Evolutionary conservation across 2,329 filamentous ascomycete species (phyloP), one percentile per base, ranked within the genome.

Genomic region (Pseudogymnoascus sp.): DNA sequence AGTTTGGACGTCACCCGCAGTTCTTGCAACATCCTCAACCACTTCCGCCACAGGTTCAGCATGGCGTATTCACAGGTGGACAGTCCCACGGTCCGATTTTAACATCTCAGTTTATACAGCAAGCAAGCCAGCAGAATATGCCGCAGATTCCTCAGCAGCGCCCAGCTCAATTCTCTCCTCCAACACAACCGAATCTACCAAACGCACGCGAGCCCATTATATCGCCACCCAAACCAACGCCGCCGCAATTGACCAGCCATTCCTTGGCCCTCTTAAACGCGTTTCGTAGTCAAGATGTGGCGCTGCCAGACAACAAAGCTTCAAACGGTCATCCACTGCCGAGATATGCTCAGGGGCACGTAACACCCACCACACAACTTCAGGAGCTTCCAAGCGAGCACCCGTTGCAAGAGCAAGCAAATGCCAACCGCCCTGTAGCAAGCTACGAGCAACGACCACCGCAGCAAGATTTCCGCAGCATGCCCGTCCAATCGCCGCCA

Each of bases 1-100:
- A 55, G 29, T 55, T 55, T 8, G 29, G 49, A 55, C 49, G 66
- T 66, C 71, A 70, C 66, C 71, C 67, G 41, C 71, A 67, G 41
- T 71, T 73, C 61, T 61, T 75, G 7, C 66, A 72, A 62, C 71
- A 73, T 61, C 72, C 72, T 11, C 73, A 74, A 64, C 72, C 73
- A 59, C 65, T 72, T 10, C 82, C 82, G 29, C 82, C 81, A 6
- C 81, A 83, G 55, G 80, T 83, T 1, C 82, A 84, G 63, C 78
- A 80, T 65, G 77, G 78, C 6, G 73, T 82, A 62, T 79, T 83
- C 45, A 77, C 78, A 73, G 26, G 75, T 69, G 64, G 71, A 67
- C 52, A 69, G 67, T 52, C 73, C 71, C 58, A 72, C 66, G 62
- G 66, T 61, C 69, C 66, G 62, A 68, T 67, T 65, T 68, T 72